phyloP scores from a whole-genome alignment of 305 asterid genomes.

The Solanum aculeatissimum region DNA sequence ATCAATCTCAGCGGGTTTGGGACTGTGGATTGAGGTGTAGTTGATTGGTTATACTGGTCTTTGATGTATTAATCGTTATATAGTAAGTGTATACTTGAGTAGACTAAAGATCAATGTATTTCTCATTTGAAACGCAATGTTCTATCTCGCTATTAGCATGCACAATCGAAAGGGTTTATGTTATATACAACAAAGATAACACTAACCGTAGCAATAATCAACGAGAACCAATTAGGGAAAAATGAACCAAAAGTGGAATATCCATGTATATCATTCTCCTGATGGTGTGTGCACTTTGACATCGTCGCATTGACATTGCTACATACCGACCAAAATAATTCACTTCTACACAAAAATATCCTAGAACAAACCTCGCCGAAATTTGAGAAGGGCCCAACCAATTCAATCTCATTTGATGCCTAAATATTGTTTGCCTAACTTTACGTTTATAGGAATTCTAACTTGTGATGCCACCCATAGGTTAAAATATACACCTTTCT shows the following conservation, averaged over 20 bases:
- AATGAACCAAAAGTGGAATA: conserved; percentile 13
- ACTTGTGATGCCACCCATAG: too few relatives aligned
- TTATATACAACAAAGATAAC: too few relatives aligned
- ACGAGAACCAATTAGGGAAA: not conserved
- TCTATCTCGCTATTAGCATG: not conserved
- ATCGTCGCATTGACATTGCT: too few relatives aligned
- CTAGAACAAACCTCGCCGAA: too few relatives aligned
- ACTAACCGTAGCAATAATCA: not conserved
- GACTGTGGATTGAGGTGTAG: not conserved
- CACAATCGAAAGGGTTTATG: not conserved
- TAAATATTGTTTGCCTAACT: too few relatives aligned
- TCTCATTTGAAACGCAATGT: not conserved
- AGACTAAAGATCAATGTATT: not conserved
- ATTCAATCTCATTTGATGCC: too few relatives aligned
- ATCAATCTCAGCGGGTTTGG: not conserved
- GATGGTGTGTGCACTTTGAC: conserved; percentile 29
- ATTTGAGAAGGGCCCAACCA: too few relatives aligned
- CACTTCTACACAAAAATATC: too few relatives aligned
- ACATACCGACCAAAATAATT: too few relatives aligned
- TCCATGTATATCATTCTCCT: conserved; percentile 21
- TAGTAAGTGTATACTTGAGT: not conserved
- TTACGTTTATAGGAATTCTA: too few relatives aligned
- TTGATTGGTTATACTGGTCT: not conserved
- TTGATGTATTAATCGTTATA: not conserved
- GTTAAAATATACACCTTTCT: too few relatives aligned